Conservation (phyloP, 2,329 filamentous ascomycete genomes). For the Colletotrichum sp. region DNA sequence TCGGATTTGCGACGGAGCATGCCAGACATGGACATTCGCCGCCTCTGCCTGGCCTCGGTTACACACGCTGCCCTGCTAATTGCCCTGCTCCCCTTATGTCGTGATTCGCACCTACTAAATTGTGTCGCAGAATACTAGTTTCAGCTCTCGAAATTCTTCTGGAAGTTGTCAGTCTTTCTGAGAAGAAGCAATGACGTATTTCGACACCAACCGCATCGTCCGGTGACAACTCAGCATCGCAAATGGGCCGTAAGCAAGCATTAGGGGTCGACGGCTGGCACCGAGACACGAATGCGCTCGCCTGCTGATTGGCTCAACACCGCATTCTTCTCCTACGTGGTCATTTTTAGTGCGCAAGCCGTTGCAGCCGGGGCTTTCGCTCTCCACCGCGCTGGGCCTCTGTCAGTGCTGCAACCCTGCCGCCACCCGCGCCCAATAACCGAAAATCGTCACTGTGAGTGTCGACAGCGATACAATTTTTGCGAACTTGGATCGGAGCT, state of each 20-base stretch:
- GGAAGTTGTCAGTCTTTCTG: neutral
- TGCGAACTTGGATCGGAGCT: neutral
- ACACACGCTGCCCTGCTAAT: neutral
- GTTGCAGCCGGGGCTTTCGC: neutral
- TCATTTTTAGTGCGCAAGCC: neutral
- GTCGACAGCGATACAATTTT: neutral
- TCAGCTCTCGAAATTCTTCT: neutral
- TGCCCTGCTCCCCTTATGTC: neutral
- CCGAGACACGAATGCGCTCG: neutral
- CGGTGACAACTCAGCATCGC: neutral
- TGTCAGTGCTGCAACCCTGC: neutral
- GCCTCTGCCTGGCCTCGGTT: neutral
- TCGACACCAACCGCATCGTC: neutral
- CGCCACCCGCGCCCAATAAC: neutral
- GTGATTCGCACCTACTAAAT: neutral
- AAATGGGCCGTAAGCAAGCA: slow-evolving; percentile 3
- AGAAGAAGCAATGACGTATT: neutral
- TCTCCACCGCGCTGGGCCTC: neutral
- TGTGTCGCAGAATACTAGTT: neutral
- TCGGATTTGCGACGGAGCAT: neutral
- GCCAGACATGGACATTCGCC: neutral
- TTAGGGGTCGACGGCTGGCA: slow-evolving; percentile 5
- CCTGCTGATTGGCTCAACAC: neutral
- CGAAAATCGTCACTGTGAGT: neutral
- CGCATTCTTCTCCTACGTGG: neutral